Evolutionary conservation across 2,329 filamentous ascomycete species (phyloP), one percentile per base, ranked within the genome.

Genomic region (Aspergillus fijiensis): DNA sequence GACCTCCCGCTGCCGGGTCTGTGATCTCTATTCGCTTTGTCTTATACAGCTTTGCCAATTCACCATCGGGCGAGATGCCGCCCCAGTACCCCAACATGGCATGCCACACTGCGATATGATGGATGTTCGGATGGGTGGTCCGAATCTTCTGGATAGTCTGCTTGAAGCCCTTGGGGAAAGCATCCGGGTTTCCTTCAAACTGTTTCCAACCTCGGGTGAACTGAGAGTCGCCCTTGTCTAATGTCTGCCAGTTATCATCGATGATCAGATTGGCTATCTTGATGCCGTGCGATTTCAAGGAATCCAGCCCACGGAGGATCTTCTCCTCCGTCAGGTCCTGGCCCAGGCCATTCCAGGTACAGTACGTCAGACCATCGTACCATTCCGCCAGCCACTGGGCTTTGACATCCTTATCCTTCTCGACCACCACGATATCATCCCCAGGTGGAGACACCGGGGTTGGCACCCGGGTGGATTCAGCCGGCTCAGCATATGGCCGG

Each of bases 271-370:
- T 96, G 0, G 87, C 88, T 50, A 98, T 83, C 48, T 89, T 87
- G 69, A 99, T 91, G 0, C 88, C 84, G 58, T 90, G 84, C 31
- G 86, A 80, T 4, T 87, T 84, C 11, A 99, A 79, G 1, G 84
- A 82, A 60, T 92, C 86, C 1, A 98, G 80, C 1, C 93, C 92
- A 47, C 86, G 76, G 12, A 92, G 80, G 14, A 99, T 85, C 68
- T 92, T 96, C 21, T 91, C 82, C 61, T 94, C 90, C 0, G 88
- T 95, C 35, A 99, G 81, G 49, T 88, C 80, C 68, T 96, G 91
- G 0, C 95, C 95, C 0, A 99, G 81, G 0, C 88, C 90, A 71
- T 98, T 99, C 95, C 95, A 99, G 0, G 95, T 99, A 73, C 95
- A 99, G 72, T 95, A 99, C 0, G 92, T 91, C 42, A 99, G 80